Evolutionary conservation across 2,329 filamentous ascomycete genomes (phyloP), one percentile per base, ranked within the genome.

Genomic region (Aureobasidium sp.): DNA sequence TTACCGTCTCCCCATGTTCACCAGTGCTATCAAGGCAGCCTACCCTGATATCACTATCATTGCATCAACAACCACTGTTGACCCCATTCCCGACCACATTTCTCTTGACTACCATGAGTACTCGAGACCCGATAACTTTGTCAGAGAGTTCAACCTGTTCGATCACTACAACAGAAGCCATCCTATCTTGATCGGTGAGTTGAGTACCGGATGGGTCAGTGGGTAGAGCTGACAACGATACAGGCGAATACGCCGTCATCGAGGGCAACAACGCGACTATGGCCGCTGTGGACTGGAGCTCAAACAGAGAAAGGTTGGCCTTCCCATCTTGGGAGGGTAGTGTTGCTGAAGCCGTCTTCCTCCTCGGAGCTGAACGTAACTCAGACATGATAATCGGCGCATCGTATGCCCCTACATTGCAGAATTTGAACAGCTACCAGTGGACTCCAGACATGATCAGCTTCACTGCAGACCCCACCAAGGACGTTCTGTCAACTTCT

Each of bases 331-430:
- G 66, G 83, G 80, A 82, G 53, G 84, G 83, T 26, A 77, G 80
- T 10, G 82, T 88, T 6, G 80, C 80, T 13, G 85, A 88, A 69
- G 84, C 83, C n/a, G 78, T 88, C 8, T 84, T 81, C 61, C 74
- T 87, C 20, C 78, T 87, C 64, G 82, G 84, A 17, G 61, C 63
- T 5, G 85, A 88, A 76, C 78, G 85, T 57, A 87, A 87, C 70
- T 76, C 78, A 2, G 82, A 86, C 67, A 76, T 79, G 17, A 77
- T 86, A 42, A 77, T 78, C 1, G 81, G 80, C 3, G 78, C 79
- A 1, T 76, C 78, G 59, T 83, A 82, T 62, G 64, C 64, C 3
- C 67, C 68, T 1, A 65, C 66, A 9, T 56, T 68, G 36, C 62
- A 66, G 23, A 68, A 69, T 44, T 61, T 67, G 46, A 67, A 68